Percentiles rank a stretch among this genome's conserved stretches.
Evolutionary conservation across 2,329 filamentous ascomycete genomes (phyloP).

Genomic region (Plenodomus tracheiphilus): DNA sequence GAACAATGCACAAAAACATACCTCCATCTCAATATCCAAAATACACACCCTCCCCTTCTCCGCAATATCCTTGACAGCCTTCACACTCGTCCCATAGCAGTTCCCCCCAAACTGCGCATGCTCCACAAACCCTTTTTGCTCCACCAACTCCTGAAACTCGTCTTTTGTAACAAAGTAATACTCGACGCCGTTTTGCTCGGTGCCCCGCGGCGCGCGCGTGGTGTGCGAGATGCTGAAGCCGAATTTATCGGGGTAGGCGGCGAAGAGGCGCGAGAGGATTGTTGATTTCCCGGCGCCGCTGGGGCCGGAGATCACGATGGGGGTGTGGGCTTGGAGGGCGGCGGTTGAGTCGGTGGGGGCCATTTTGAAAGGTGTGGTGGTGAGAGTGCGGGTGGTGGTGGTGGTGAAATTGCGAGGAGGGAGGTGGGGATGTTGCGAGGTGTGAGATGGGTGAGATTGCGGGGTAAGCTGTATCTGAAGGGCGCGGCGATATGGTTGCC

Average conservation of each 20-base stretch:
- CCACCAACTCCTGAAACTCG: conserved; percentile 57
- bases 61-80: conserved; percentile 75
- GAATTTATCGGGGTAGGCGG: conserved; percentile 67
- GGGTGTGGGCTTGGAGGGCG: conserved; percentile 39
- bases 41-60: conserved; percentile 75
- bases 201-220: conserved; percentile 73
- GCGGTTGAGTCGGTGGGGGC: conserved; percentile 22
- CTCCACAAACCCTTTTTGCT: conserved; percentile 75
- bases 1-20: too few species aligned
- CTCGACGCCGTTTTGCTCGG: conserved; percentile 75
- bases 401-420: conserved; percentile 2
- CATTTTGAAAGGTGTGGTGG: conserved; percentile 23
- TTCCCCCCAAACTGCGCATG: conserved; percentile 85
- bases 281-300: conserved; percentile 82
- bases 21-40: conserved; percentile 96
- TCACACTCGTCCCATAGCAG: conserved; percentile 81
- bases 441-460: conserved; percentile 3
- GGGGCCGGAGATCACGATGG: conserved; percentile 78
- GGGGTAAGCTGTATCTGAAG: conserved; percentile 3
- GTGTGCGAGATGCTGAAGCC: conserved; percentile 70
- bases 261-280: conserved; percentile 72
- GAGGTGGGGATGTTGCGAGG: conserved; percentile 3
- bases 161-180: conserved; percentile 70
- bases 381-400: conserved; percentile 8
- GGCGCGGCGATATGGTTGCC: neutral